Base-by-base conservation (phyloP, 1,284 basidiomycete species). In the Ganoderma meredithae region DNA sequence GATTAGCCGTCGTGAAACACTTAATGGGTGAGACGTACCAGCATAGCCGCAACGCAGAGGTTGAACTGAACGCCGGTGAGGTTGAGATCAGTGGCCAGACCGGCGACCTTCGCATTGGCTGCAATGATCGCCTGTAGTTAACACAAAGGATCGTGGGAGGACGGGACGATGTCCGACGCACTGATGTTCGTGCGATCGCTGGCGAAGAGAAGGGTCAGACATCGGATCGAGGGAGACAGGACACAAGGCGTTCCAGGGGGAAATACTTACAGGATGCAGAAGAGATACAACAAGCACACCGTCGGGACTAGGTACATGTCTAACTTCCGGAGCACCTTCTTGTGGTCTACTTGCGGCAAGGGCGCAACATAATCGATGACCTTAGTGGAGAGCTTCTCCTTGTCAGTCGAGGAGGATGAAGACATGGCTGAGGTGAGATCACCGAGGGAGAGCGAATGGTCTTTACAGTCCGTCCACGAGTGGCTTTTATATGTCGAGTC, bases 181-280 rank as follows among this genome's bases (percentile, higher is more conserved):
- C 88, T 90, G 69, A 93, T 87, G 74, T 91, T 92, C 41, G 89
- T 84, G 56, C 90, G 82, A 76, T 93, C 91, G 69, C 92, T 80
- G 31, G 36, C 19, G 7, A 36, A 12, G 31, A 22, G 17, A 1
- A 3, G 2, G 2, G 17, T 41, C 12, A 25, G 77, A 90, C 92
- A 64, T 86, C 4, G 19, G 1, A 22, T 19, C 52, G 1, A 15
- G 4, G 17, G 13, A 33, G 52, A 27, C 17, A 55, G 17, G 10
- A 10, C 36, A 39, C 8, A 12, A 12, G 19, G 47, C 12, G 31
- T 13, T 39, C 36, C 8, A 3, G 33, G 36, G 10, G 36, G 31
- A 31, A 3, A 31, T 13, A 65, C 69, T 63, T 47, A 71, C 69
- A 71, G 58, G 59, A 64, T 68, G 22, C 66, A 89, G 62, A 92